Conservation (phyloP, 2,329 filamentous ascomycete species). For the Diaporthe ilicicola region DNA sequence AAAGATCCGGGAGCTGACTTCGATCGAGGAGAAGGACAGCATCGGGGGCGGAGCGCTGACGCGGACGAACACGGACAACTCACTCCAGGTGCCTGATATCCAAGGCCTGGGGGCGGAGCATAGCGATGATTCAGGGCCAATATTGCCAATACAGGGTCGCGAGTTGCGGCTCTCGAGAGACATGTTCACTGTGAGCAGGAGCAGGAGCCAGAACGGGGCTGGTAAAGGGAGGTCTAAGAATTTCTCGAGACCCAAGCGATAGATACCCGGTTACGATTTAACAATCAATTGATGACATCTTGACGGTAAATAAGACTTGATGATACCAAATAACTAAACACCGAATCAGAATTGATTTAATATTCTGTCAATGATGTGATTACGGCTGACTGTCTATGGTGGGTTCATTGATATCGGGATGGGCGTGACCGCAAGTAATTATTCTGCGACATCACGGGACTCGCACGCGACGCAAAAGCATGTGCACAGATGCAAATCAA, state of each 20-base stretch:
- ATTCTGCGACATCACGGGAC: conserved; percentile 10
- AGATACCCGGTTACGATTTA: neutral
- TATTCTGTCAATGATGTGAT: neutral
- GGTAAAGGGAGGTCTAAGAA: neutral
- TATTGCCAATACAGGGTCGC: conserved; percentile 30
- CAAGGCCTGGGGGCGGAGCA: conserved; percentile 22
- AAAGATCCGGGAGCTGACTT: neutral
- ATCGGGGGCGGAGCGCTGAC: neutral
- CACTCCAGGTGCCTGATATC: conserved; percentile 18
- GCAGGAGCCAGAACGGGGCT: neutral
- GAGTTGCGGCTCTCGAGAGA: conserved; percentile 26
- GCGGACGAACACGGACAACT: conserved; percentile 25
- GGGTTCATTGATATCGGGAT: neutral
- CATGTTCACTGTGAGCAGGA: neutral
- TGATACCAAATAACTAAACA: neutral
- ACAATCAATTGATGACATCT: neutral
- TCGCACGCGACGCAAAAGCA: neutral
- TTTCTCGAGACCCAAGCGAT: conserved; percentile 14
- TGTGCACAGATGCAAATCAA: neutral
- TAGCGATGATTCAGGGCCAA: conserved; percentile 32
- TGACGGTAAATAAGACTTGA: neutral
- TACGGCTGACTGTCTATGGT: no score
- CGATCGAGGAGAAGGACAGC: conserved; percentile 25
- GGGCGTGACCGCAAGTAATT: neutral
- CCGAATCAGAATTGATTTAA: neutral